Percentiles rank a stretch among this genome's conserved stretches.
phyloP scores from a whole-genome alignment of 1,284 basidiomycete genomes.

The Porodaedalea pini region DNA sequence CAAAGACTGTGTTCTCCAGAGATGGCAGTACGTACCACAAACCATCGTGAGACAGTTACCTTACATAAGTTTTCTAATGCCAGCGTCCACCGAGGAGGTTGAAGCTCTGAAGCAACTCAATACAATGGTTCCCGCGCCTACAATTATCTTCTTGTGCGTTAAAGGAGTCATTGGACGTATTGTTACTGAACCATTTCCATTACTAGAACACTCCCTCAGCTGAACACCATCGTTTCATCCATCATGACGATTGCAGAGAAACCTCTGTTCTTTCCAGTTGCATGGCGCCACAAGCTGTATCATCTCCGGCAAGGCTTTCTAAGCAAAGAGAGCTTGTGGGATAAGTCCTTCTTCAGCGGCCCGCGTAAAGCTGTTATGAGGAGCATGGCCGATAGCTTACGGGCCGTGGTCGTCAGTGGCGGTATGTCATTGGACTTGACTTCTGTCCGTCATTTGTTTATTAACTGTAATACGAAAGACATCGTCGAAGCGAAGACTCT shows the following conservation, averaged over 20 bases:
- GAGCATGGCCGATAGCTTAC: constrained; percentile 52
- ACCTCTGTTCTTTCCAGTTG: constrained; percentile 50
- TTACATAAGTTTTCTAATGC: background rate
- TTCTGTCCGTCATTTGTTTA: background rate
- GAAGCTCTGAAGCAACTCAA: constrained; percentile 30
- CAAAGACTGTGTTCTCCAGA: constrained; percentile 47
- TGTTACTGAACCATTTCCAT: constrained; percentile 48
- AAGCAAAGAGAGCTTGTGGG: constrained; percentile 75
- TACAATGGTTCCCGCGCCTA: constrained; percentile 20
- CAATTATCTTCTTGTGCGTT: constrained; percentile 26
- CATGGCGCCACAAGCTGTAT: constrained; percentile 70
- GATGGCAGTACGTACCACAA: constrained; percentile 39
- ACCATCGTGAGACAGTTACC: background rate
- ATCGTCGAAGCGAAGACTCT: constrained; percentile 33
- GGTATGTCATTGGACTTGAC: constrained; percentile 38
- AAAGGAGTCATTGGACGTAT: background rate
- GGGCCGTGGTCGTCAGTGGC: constrained; percentile 60
- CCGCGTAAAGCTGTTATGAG: constrained; percentile 61
- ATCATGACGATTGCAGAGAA: constrained; percentile 53
- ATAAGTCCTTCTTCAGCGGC: constrained; percentile 64
- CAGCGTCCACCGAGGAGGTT: background rate
- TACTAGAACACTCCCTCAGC: constrained; percentile 48
- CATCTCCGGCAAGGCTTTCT: constrained; percentile 64
- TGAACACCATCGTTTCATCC: constrained; percentile 45
- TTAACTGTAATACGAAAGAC: background rate